These are phyloP conservation scores for Clonostachys rosea DNA, from an alignment of 2,329 filamentous ascomycete genomes.

Conservation along the genomic window DNA sequence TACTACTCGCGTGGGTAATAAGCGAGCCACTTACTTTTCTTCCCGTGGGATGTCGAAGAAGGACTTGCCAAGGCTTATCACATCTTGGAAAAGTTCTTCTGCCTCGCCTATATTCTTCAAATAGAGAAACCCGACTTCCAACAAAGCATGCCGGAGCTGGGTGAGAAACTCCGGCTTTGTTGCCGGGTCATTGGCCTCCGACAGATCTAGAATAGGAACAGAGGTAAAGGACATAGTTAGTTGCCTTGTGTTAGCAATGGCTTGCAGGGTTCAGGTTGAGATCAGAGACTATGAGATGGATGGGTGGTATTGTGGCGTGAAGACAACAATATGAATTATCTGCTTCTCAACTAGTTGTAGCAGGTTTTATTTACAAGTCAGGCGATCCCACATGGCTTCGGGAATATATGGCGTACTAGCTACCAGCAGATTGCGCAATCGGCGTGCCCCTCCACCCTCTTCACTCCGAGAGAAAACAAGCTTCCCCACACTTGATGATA, in stretches of 20 bases:
- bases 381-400: too few species aligned
- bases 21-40: constrained; percentile 56
- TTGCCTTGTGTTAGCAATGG: constrained; percentile 13
- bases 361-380: too few species aligned
- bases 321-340: too few species aligned
- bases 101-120: constrained; percentile 75
- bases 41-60: constrained; percentile 75
- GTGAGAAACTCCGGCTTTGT: constrained; percentile 70
- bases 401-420: too few species aligned
- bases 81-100: constrained; percentile 57
- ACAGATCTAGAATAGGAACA: constrained; percentile 75
- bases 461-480: too few species aligned
- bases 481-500: too few species aligned
- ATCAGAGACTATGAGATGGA: too few species aligned
- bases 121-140: constrained; percentile 87
- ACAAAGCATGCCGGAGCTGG: constrained; percentile 67
- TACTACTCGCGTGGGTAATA: background rate
- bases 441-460: too few species aligned
- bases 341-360: too few species aligned
- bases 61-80: constrained; percentile 61
- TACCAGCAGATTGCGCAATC: too few species aligned
- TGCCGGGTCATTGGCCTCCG: constrained; percentile 53
- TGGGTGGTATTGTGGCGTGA: too few species aligned
- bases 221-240: constrained; percentile 59
- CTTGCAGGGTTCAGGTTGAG: too few species aligned